Conservation (phyloP, 1,284 basidiomycete species). For the Dichomitus squalens region DNA sequence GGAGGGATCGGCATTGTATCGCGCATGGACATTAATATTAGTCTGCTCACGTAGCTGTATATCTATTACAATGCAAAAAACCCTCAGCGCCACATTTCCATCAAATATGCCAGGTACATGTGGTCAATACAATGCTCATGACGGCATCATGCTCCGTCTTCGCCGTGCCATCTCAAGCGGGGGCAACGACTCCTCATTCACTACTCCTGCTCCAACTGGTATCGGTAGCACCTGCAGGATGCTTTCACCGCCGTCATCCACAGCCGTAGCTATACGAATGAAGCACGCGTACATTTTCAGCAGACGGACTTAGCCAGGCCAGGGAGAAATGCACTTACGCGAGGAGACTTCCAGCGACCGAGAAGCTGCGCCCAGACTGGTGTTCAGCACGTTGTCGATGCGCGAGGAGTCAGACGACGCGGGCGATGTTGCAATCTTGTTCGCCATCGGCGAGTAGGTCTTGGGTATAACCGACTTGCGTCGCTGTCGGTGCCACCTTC, state of each 20-base stretch:
- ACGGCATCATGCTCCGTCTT: neutral
- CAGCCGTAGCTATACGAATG: slow-evolving; percentile 8
- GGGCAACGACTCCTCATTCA: slow-evolving; percentile 36
- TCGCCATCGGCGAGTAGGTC: slow-evolving; percentile 36
- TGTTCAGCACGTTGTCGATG: neutral
- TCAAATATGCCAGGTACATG: too few relatives aligned
- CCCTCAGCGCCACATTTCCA: too few relatives aligned
- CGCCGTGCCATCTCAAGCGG: slow-evolving; percentile 58
- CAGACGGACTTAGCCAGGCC: neutral
- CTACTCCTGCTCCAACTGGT: neutral
- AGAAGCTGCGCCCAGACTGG: neutral
- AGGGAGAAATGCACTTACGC: slow-evolving; percentile 17
- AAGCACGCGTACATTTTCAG: neutral
- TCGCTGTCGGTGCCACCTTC: slow-evolving; percentile 37
- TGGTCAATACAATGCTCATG: neutral
- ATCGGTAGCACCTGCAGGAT: slow-evolving; percentile 4
- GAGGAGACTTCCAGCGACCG: slow-evolving; percentile 3
- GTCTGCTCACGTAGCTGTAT: too few relatives aligned
- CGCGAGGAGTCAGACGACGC: slow-evolving; percentile 18
- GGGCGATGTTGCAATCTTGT: slow-evolving; percentile 10
- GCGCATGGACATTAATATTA: too few relatives aligned
- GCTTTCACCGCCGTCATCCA: slow-evolving; percentile 44
- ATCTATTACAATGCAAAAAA: too few relatives aligned
- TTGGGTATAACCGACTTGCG: slow-evolving; percentile 73
- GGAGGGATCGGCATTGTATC: too few relatives aligned